Evolutionary conservation across 139 green algal species (phyloP), one percentile per base, ranked within the genome.

Genomic region (Coccomyxa sp.): DNA sequence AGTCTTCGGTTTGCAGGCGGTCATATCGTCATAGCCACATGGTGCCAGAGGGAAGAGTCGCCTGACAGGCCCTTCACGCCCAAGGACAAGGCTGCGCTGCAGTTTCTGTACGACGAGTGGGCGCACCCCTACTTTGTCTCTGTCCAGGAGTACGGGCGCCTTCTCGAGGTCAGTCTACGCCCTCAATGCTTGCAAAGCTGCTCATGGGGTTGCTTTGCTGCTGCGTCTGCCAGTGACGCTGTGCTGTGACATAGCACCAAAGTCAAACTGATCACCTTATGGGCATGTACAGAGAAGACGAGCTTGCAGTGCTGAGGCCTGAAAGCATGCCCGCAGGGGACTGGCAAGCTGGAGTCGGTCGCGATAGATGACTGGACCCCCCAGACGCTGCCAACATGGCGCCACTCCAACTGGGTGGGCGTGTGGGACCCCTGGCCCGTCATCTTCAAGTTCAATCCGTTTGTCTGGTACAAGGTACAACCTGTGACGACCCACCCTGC

Each of bases 71-170:
- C 89, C 0, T 91, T 97, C 78, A 95, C 84, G 31, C 37, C 85
- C 29, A 39, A 89, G 31, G 95, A 98, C 14, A 92, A 89, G 80
- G 79, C 82, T 24, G 81, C 93, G 36, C 88, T 98, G 55, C 82
- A 94, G 76, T 98, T 98, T 83, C 82, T 98, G 81, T 98, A 98
- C 72, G 92, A 97, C 35, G 95, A 98, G 86, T 97, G 93, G 94
- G 94, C 95, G 31, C 95, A 98, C 85, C 95, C 95, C 54, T 97
- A 92, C 91, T 98, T 98, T 88, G 92, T 98, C 76, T 95, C 89
- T 64, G 93, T 92, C 50, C 82, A 97, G 82, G 93, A 98, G 86
- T 98, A 97, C 78, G 90, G 81, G 0, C 88, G 95, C 18, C 85
- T 97, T 38, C 91, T 95, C 86, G 69, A 94, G 86, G 91, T 95